Percentiles rank a stretch among this genome's conserved stretches.
These are phyloP conservation scores for Elasticomyces elasticus DNA, from an alignment of 495 filamentous ascomycete species.

Conservation along the genomic window DNA sequence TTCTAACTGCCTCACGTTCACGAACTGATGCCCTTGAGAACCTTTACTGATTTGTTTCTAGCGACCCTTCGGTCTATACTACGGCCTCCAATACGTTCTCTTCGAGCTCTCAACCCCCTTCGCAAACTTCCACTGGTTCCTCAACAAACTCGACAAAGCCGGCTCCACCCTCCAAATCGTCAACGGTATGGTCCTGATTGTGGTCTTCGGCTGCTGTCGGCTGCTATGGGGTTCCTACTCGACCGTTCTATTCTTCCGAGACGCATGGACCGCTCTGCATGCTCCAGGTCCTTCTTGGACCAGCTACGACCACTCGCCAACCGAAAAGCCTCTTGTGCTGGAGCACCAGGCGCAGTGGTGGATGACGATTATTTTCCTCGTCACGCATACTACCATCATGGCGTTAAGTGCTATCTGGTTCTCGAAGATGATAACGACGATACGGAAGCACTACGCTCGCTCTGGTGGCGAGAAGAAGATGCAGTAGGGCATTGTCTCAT, in stretches of 20 bases:
- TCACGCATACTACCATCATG: neutral
- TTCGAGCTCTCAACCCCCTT: slow-evolving; percentile 93
- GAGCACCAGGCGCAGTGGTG: neutral
- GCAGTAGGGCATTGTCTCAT: too few relatives aligned
- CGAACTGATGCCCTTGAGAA: too few relatives aligned
- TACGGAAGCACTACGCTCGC: neutral
- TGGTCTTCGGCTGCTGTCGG: slow-evolving; percentile 74
- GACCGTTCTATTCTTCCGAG: neutral
- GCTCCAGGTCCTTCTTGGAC: neutral
- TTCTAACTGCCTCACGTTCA: neutral
- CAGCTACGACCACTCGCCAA: neutral
- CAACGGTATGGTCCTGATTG: slow-evolving; percentile 66
- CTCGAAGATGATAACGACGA: neutral
- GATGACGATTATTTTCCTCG: neutral
- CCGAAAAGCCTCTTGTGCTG: neutral
- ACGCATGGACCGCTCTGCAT: neutral
- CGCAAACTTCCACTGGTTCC: slow-evolving; percentile 97
- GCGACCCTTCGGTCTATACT: neutral
- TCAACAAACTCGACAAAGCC: slow-evolving; percentile 88
- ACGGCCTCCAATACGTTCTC: slow-evolving; percentile 34
- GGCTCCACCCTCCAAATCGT: slow-evolving; percentile 70
- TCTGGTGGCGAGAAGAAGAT: neutral
- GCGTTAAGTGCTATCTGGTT: neutral
- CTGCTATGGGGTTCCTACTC: slow-evolving; percentile 78
- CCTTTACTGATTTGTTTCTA: neutral